Evolutionary conservation across 371 early-diverging fungal genomes (phyloP), one percentile per base, ranked within the genome.

Genomic region (Blakeslea trispora): DNA sequence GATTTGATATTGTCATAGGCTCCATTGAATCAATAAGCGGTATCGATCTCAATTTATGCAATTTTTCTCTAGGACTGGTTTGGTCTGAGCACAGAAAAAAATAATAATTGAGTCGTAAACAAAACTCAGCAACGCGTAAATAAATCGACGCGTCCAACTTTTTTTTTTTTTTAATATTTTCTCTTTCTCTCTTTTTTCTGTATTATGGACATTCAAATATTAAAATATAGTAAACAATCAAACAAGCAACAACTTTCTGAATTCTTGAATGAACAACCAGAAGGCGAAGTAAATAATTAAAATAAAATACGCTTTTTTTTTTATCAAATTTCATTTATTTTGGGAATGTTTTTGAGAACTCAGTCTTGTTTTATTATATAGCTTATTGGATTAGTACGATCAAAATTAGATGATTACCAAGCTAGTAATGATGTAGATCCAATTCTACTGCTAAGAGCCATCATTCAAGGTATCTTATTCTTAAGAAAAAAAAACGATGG

Each of bases 371-470:
- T 28, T 28, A 5, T 28, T 28, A 3, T 49, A 7, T 54, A 68
- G 72, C 58, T 68, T 40, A n/a, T 31, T 13, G 21, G 21, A 6
- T 17, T 49, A 15, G 45, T 72, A 18, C 28, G 39, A 43, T 31
- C 47, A 2, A 63, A 61, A 42, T 45, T 74, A n/a, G 11, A 59
- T 18, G 22, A 53, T 13, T 57, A 41, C 34, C 28, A 50, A 22
- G 39, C 50, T 0, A 48, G 49, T 11, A 64, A 77, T 44, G 74
- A 71, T n/a, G 55, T 69, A 5, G 79, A 78, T 44, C 67, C 75
- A 0, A 47, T 72, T 1, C 58, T 68, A 5, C 39, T 83, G 22
- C 51, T 81, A 32, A 61, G 79, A 48, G 80, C 75, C 10, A 50
- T 80, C 14, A 37, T 81, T 9, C 45, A 66, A 66, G 79, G 81